Conservation (phyloP, 2,329 filamentous ascomycete genomes). For the Cadophora gregata region DNA sequence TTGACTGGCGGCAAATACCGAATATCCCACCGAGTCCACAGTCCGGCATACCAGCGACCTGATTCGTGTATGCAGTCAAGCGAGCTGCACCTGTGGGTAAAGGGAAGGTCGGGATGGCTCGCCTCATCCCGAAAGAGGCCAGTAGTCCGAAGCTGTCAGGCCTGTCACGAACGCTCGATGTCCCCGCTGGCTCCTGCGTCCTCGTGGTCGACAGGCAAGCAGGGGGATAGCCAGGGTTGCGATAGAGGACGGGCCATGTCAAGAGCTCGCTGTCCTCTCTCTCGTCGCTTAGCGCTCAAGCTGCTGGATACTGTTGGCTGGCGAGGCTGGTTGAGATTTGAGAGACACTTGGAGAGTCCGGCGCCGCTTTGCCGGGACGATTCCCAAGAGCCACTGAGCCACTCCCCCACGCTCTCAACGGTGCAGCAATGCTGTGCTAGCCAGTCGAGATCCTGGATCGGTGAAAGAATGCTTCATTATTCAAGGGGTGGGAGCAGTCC, state of each 20-base stretch:
- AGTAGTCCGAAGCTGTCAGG: constrained; percentile 1
- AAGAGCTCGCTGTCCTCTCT: not conserved
- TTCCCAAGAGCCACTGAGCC: not conserved
- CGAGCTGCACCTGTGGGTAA: constrained; percentile 11
- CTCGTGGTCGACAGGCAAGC: constrained; percentile 1
- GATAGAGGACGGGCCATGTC: not conserved
- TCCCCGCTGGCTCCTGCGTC: constrained; percentile 14
- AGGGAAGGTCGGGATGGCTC: constrained; percentile 1
- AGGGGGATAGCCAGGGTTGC: not conserved
- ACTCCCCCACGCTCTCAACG: not conserved
- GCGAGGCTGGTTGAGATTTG: not conserved
- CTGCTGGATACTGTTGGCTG: not conserved
- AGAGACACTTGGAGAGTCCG: not conserved
- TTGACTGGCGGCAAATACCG: constrained; percentile 4
- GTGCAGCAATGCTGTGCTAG: not conserved
- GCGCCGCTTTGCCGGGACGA: not conserved
- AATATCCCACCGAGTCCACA: not conserved
- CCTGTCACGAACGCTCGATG: constrained; percentile 9
- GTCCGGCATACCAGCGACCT: not conserved
- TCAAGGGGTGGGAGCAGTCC: not conserved
- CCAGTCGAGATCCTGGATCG: not conserved
- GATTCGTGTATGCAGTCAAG: not conserved
- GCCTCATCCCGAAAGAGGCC: constrained; percentile 5
- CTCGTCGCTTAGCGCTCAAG: not conserved
- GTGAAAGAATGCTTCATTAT: not conserved